Percentiles rank a stretch among this genome's conserved stretches.
These are phyloP conservation scores for Penicillium paneum DNA, from an alignment of 2,329 filamentous ascomycete genomes.

Conservation along the genomic window DNA sequence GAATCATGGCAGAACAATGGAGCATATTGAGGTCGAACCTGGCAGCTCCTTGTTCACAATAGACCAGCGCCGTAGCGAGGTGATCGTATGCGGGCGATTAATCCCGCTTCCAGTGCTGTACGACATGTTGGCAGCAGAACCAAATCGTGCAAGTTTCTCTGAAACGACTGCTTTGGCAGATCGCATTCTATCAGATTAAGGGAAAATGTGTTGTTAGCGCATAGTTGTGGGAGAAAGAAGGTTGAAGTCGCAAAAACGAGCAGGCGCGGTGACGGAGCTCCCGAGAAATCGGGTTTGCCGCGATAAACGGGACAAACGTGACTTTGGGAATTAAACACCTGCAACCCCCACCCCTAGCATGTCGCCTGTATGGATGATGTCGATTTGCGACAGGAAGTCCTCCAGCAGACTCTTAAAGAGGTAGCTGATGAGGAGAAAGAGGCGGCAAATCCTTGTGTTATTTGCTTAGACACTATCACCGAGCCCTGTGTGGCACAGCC, in stretches of 20 bases:
- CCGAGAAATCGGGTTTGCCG: slow-evolving; percentile 15
- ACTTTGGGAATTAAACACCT: slow-evolving; percentile 1
- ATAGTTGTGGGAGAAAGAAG: neutral
- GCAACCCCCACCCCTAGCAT: slow-evolving; percentile 29
- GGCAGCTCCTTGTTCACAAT: slow-evolving; percentile 70
- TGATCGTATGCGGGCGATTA: slow-evolving; percentile 55
- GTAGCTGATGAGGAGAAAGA: slow-evolving; percentile 36
- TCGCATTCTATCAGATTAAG: slow-evolving; percentile 21
- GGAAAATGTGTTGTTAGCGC: neutral
- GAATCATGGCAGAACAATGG: neutral
- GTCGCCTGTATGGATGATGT: slow-evolving; percentile 30
- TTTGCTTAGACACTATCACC: slow-evolving; percentile 75
- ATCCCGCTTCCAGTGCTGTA: slow-evolving; percentile 11
- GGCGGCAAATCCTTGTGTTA: slow-evolving; percentile 65
- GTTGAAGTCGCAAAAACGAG: neutral
- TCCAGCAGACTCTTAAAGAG: slow-evolving; percentile 47
- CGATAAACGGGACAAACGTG: slow-evolving; percentile 3
- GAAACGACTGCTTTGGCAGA: slow-evolving; percentile 38
- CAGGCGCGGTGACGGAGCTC: neutral
- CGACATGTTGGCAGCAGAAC: slow-evolving; percentile 22
- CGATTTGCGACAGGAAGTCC: slow-evolving; percentile 43
- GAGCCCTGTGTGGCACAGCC: slow-evolving; percentile 70
- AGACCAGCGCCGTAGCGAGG: slow-evolving; percentile 80
- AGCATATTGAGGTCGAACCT: slow-evolving; percentile 42
- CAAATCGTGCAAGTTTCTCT: slow-evolving; percentile 26